phyloP scores from a whole-genome alignment of 257 asterid species.

The Cynanchum wilfordii region DNA sequence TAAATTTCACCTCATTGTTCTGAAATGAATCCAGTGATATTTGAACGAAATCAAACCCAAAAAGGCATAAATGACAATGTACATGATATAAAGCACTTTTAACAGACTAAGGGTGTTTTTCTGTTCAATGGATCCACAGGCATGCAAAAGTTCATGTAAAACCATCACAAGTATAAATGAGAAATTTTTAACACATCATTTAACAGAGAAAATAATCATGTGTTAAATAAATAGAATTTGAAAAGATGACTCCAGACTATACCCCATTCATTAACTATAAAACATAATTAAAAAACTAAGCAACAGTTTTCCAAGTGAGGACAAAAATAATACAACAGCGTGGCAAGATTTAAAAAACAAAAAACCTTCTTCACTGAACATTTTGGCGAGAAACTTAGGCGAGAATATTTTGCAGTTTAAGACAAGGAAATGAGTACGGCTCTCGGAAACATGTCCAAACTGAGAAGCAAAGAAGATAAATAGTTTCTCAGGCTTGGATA shows the following conservation, averaged over 20 bases:
- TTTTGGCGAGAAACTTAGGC: conserved; percentile 42
- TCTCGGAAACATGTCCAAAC: conserved; percentile 43
- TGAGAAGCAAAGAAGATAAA: conserved; percentile 63
- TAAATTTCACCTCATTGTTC: neutral
- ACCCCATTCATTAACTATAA: neutral
- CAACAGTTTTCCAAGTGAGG: neutral
- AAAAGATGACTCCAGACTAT: neutral
- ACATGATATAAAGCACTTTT: neutral
- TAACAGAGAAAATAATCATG: neutral
- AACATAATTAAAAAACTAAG: neutral
- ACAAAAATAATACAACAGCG: neutral
- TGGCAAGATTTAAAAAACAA: neutral
- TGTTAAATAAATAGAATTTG: neutral
- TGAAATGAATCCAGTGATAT: neutral
- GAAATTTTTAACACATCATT: neutral
- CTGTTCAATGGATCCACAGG: neutral
- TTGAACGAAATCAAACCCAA: neutral
- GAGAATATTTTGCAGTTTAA: conserved; percentile 45
- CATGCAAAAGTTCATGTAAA: neutral
- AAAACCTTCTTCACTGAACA: conserved; percentile 74
- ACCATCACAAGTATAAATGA: too few species aligned
- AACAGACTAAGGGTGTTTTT: neutral
- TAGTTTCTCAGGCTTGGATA: conserved; percentile 48
- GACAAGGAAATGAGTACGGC: conserved; percentile 50
- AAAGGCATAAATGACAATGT: neutral